These are phyloP conservation scores for Plantago major DNA, from an alignment of 257 asterid species.

Conservation along the genomic window DNA sequence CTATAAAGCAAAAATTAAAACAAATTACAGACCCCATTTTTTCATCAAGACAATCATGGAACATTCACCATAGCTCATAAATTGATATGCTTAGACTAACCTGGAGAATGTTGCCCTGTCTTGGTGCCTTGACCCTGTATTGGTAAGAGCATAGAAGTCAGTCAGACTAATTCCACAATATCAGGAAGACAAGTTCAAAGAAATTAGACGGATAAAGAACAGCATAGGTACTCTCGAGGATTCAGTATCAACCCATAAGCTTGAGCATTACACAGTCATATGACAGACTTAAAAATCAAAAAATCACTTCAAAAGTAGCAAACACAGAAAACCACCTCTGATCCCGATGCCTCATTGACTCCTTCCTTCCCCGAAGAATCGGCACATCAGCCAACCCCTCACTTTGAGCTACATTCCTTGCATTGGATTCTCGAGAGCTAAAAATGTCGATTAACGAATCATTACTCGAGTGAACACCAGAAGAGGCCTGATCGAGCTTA, in stretches of 20 bases:
- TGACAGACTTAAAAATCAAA: not conserved
- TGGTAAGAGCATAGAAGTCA: slow-evolving; percentile 11
- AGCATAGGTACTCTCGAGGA: too few species aligned
- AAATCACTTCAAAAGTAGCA: not conserved
- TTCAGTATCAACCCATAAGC: too few species aligned
- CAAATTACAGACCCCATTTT: too few species aligned
- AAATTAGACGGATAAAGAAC: too few species aligned
- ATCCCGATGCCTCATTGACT: slow-evolving; percentile 24
- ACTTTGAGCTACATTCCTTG: slow-evolving; percentile 12
- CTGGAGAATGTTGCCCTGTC: slow-evolving; percentile 34
- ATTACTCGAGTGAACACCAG: slow-evolving; percentile 22
- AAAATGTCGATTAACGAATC: slow-evolving; percentile 64
- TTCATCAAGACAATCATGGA: not conserved
- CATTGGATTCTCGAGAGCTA: slow-evolving; percentile 28
- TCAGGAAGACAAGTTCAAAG: too few species aligned
- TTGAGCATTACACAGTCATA: not conserved
- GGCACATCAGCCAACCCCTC: slow-evolving; percentile 36
- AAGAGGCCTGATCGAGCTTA: slow-evolving; percentile 53
- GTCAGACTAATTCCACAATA: not conserved
- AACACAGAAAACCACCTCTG: slow-evolving; percentile 24
- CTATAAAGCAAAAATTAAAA: too few species aligned
- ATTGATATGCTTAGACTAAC: slow-evolving; percentile 30
- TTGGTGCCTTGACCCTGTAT: slow-evolving; percentile 37
- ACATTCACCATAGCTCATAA: slow-evolving; percentile 3
- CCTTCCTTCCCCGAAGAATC: slow-evolving; percentile 29